Conservation (phyloP, 2,329 filamentous ascomycete genomes). For the Ascochyta clinopodiicola region DNA sequence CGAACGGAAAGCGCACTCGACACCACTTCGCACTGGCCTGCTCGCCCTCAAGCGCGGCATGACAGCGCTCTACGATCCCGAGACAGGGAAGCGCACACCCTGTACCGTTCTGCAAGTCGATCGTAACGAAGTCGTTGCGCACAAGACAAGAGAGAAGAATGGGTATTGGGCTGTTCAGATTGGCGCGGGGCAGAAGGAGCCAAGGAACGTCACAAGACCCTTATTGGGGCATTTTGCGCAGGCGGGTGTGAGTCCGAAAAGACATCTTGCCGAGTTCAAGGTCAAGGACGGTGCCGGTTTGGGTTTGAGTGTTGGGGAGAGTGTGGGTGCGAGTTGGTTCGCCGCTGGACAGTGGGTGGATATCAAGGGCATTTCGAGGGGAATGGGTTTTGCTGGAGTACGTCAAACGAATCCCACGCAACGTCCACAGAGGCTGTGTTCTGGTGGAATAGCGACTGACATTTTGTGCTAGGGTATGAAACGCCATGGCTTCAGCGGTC, state of each 20-base stretch:
- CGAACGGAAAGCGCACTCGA: constrained; percentile 62
- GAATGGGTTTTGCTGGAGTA: constrained; percentile 89
- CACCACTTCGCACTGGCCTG: constrained; percentile 76
- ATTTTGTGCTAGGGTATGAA: constrained; percentile 76
- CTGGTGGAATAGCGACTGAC: constrained; percentile 8
- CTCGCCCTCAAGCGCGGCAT: constrained; percentile 94
- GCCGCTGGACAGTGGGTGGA: constrained; percentile 89
- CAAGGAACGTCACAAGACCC: constrained; percentile 79
- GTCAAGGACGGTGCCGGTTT: constrained; percentile 78
- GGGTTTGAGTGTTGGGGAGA: constrained; percentile 73
- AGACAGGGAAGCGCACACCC: constrained; percentile 76
- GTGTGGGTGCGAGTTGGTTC: constrained; percentile 89
- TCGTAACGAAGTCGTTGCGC: constrained; percentile 84
- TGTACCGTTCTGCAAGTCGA: constrained; percentile 96
- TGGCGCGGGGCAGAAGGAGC: constrained; percentile 75
- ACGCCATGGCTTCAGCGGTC: constrained; percentile 85
- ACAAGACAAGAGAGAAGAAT: constrained; percentile 80
- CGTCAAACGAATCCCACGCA: constrained; percentile 27
- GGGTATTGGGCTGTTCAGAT: constrained; percentile 96
- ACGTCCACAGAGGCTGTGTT: not conserved
- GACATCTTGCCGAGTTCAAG: constrained; percentile 83
- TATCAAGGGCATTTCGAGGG: constrained; percentile 76
- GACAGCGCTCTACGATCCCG: constrained; percentile 83
- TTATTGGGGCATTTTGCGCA: constrained; percentile 87
- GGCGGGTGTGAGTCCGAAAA: constrained; percentile 82